Evolutionary conservation across 805 yeast genomes (phyloP), one percentile per base, ranked within the genome.

Genomic region (Cyberlindnera maclurae): DNA sequence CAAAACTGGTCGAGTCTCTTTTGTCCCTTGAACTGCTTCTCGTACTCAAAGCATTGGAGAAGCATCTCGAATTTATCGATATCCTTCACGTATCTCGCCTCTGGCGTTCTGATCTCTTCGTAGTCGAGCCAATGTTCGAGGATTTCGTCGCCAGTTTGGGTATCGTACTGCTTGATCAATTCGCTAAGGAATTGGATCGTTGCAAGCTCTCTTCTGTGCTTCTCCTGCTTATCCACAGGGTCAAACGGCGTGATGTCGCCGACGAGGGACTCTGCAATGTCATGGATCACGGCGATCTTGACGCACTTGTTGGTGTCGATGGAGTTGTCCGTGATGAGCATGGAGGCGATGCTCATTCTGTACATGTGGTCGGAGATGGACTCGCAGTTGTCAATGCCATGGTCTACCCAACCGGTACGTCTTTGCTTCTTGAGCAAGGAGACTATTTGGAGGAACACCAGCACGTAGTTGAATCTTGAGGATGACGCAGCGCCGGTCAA

Each of bases 311-410:
- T 70, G 18, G 73, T 66, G 59, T 84, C 77, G 26, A 83, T 67
- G 2, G 65, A 60, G n/a, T 61, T 59, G 36, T 70, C 62, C 22
- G 64, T 61, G 31, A 86, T 70, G 17, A 87, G 60, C 82, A 88
- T 75, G 16, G 90, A 69, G 31, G 87, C 76, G 15, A 89, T 66
- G 5, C 87, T 77, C 96, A 90, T 89, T 41, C 98, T 70, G 58
- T 90, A 89, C 96, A 89, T 89, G 60, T 90, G 97, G 61, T 89
- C 97, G n/a, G 86, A 74, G 37, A 88, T 87, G 37, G 83, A 75
- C 60, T 87, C 72, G 48, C 71, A 65, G 2, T 58, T 53, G 3
- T 40, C 33, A 17, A 68, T 57, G 11, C 58, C 62, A 52, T 75
- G 77, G 55, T 87, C 90, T 15, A 90, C 61, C 97, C 97, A 90